Conservation (phyloP, 225 moss, liverwort and hornwort genomes). For the Straminergon stramineum region DNA sequence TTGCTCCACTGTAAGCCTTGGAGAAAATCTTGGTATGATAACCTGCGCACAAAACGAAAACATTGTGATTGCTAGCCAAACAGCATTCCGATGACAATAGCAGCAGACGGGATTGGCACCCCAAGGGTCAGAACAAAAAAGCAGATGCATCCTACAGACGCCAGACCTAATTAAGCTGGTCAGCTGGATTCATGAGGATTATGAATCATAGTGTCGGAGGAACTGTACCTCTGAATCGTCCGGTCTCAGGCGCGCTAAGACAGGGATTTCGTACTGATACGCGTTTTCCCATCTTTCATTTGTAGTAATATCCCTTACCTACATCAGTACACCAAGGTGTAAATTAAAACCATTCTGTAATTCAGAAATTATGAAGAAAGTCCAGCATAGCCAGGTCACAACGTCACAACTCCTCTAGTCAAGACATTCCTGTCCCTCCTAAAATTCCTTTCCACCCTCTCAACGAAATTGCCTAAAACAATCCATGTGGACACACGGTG, state of each 20-base stretch:
- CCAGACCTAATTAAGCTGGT: not conserved
- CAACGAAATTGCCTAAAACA: not conserved
- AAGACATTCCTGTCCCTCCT: not conserved
- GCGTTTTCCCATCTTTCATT: constrained; percentile 63
- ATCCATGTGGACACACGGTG: not conserved
- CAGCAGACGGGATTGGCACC: not conserved
- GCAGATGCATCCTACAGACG: not conserved
- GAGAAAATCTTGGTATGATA: constrained; percentile 77
- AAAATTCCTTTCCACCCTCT: not conserved
- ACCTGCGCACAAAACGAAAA: constrained; percentile 36
- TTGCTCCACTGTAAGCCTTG: constrained; percentile 74
- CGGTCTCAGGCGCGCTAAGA: constrained; percentile 47
- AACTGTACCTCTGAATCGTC: constrained; percentile 65
- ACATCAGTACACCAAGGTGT: not conserved
- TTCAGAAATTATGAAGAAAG: not conserved
- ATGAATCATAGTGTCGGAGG: not conserved
- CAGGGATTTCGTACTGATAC: constrained; percentile 87
- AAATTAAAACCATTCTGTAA: not conserved
- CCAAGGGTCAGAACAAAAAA: not conserved
- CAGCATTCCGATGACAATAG: not conserved
- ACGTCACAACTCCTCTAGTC: not conserved
- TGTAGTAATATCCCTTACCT: constrained; percentile 77
- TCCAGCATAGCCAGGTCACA: not conserved
- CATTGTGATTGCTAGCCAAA: not conserved
- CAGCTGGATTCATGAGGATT: not conserved